phyloP scores from a whole-genome alignment of 345 rosid genomes.

The Cardamine chenopodiifolia region DNA sequence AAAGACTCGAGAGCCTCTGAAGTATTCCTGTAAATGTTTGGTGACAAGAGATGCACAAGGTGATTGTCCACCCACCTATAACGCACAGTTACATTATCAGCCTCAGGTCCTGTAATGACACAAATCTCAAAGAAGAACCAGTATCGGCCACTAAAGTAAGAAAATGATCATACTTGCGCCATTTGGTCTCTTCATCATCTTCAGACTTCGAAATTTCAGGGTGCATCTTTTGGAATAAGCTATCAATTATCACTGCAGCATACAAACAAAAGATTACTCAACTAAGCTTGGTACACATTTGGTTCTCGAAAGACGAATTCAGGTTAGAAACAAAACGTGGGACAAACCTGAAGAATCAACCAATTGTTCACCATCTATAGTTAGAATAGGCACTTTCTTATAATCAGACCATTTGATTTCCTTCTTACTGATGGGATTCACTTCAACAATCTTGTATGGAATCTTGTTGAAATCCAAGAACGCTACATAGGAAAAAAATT shows the following conservation, averaged over 20 bases:
- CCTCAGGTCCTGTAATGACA: background rate
- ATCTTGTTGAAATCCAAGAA: conserved; percentile 84
- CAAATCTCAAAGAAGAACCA: background rate
- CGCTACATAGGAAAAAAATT: conserved; percentile 47
- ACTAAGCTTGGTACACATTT: background rate
- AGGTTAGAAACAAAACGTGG: background rate
- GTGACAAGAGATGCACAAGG: conserved; percentile 89
- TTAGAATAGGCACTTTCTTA: conserved; percentile 89
- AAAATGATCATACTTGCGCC: conserved; percentile 62
- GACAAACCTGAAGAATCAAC: conserved; percentile 87
- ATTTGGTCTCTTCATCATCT: conserved; percentile 73
- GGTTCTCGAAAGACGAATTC: conserved; percentile 2
- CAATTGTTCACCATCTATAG: conserved; percentile 79
- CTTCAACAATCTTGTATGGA: conserved; percentile 92
- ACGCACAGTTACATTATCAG: conserved; percentile 19
- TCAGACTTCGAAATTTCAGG: conserved; percentile 46
- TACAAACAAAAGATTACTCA: conserved; percentile 20
- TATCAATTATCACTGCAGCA: conserved; percentile 67
- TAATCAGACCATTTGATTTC: conserved; percentile 97
- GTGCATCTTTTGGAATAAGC: conserved; percentile 63
- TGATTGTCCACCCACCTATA: conserved; percentile 94
- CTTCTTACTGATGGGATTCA: conserved; percentile 81
- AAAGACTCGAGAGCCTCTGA: conserved; percentile 92
- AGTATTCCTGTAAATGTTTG: conserved; percentile 77
- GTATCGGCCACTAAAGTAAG: background rate